Evolutionary conservation across 1,284 basidiomycete genomes (phyloP).

Genomic region (Microbotryum silenes-acaulis): DNA sequence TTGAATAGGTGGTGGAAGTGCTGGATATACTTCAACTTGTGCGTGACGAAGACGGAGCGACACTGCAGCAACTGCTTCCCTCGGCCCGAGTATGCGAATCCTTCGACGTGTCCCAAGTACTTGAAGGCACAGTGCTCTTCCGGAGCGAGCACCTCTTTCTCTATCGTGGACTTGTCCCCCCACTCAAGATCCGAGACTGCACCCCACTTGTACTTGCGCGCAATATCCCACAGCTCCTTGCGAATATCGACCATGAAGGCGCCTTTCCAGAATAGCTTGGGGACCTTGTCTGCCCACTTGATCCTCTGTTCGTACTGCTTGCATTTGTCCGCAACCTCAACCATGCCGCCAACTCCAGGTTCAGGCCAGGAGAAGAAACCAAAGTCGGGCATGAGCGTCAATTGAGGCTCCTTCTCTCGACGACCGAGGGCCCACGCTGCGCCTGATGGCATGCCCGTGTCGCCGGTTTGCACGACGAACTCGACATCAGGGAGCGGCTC

Average conservation of each 20-base stretch:
- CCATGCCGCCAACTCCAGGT: slow-evolving; percentile 37
- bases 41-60: slow-evolving; percentile 39
- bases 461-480: slow-evolving; percentile 38
- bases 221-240: slow-evolving; percentile 37
- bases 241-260: slow-evolving; percentile 38
- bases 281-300: slow-evolving; percentile 37
- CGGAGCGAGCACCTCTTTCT: slow-evolving; percentile 14
- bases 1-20: slow-evolving; percentile 43
- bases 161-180: neutral
- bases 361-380: slow-evolving; percentile 41
- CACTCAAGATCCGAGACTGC: neutral
- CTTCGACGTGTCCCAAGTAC: slow-evolving; percentile 42
- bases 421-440: slow-evolving; percentile 34
- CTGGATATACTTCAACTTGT: slow-evolving; percentile 33
- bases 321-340: slow-evolving; percentile 36
- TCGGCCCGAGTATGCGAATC: slow-evolving; percentile 40
- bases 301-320: slow-evolving; percentile 31
- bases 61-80: slow-evolving; percentile 43
- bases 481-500: slow-evolving; percentile 41
- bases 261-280: slow-evolving; percentile 40
- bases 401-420: slow-evolving; percentile 27
- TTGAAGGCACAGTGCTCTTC: slow-evolving; percentile 41
- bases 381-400: slow-evolving; percentile 41
- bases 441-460: slow-evolving; percentile 34
- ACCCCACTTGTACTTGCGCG: slow-evolving; percentile 30